Percentiles rank a stretch among this genome's conserved stretches.
phyloP scores from a whole-genome alignment of 306 rosid genomes.

The Quercus variabilis region DNA sequence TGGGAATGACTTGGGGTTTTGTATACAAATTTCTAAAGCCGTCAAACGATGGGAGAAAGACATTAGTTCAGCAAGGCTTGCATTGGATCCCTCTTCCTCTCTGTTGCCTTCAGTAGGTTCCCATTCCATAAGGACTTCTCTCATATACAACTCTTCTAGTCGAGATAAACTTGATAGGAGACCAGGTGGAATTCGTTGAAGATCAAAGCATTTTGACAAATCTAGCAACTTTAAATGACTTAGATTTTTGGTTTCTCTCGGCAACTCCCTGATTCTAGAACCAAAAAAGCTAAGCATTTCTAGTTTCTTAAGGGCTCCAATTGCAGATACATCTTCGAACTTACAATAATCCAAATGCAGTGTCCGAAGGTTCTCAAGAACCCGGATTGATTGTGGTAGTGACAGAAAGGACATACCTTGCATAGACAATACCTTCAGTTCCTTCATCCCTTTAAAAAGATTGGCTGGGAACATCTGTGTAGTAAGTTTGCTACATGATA shows the following conservation, averaged over 20 bases:
- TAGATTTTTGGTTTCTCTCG: not conserved
- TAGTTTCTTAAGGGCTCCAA: not conserved
- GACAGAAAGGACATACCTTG: not conserved
- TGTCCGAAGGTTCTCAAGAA: not conserved
- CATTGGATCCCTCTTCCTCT: not conserved
- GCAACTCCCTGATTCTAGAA: not conserved
- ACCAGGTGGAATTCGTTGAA: not conserved
- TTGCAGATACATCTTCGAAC: not conserved
- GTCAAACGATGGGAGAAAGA: not conserved
- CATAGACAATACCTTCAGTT: not conserved
- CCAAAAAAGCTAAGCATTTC: not conserved
- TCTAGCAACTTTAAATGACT: not conserved
- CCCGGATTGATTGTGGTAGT: not conserved
- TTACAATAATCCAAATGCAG: not conserved
- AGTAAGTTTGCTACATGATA: not conserved
- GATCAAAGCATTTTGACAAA: not conserved
- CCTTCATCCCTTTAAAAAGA: not conserved
- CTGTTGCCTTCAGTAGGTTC: not conserved
- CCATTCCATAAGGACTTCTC: not conserved
- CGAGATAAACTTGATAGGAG: not conserved
- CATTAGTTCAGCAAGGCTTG: slow-evolving; percentile 20
- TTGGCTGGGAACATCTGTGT: not conserved
- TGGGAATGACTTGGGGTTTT: not conserved
- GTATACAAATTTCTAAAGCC: slow-evolving; percentile 5
- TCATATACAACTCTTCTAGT: not conserved